A percentile compares a stretch with the other conserved stretches of the same genome.
phyloP scores from a whole-genome alignment of 1,284 basidiomycete species.

The Schizopora paradoxa region DNA sequence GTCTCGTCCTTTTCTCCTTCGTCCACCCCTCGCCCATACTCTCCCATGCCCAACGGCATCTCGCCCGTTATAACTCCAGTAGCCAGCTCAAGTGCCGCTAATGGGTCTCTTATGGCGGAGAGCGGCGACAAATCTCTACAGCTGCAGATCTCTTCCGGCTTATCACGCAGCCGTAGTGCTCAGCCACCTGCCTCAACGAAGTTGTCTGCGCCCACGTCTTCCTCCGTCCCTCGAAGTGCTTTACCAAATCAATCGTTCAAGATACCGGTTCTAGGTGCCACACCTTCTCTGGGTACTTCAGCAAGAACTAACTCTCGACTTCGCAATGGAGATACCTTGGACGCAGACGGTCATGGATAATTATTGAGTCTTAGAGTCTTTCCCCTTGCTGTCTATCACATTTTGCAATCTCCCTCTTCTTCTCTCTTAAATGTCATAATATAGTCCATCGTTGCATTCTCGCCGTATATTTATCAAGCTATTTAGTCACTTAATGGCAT shows the following conservation, averaged over 20 bases:
- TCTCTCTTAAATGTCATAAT: too few relatives aligned
- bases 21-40: constrained; percentile 49
- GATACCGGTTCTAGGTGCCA: constrained; percentile 25
- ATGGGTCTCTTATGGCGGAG: constrained; percentile 27
- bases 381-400: too few relatives aligned
- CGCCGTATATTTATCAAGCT: too few relatives aligned
- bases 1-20: constrained; percentile 71
- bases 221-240: constrained; percentile 50
- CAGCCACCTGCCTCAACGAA: constrained; percentile 42
- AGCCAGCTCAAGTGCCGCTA: constrained; percentile 13
- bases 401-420: too few relatives aligned
- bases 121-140: constrained; percentile 5
- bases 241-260: constrained; percentile 48
- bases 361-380: too few relatives aligned
- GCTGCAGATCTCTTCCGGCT: constrained; percentile 32
- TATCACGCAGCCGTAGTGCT: constrained; percentile 58
- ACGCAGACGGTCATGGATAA: too few relatives aligned
- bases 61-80: constrained; percentile 9
- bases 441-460: too few relatives aligned
- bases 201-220: constrained; percentile 25
- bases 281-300: neutral
- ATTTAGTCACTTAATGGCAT: too few relatives aligned
- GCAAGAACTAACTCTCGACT: neutral
- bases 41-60: constrained; percentile 41
- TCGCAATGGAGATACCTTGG: neutral